Evolutionary conservation across 2,329 filamentous ascomycete species (phyloP).

Genomic region (Aspergillus clavatus): DNA sequence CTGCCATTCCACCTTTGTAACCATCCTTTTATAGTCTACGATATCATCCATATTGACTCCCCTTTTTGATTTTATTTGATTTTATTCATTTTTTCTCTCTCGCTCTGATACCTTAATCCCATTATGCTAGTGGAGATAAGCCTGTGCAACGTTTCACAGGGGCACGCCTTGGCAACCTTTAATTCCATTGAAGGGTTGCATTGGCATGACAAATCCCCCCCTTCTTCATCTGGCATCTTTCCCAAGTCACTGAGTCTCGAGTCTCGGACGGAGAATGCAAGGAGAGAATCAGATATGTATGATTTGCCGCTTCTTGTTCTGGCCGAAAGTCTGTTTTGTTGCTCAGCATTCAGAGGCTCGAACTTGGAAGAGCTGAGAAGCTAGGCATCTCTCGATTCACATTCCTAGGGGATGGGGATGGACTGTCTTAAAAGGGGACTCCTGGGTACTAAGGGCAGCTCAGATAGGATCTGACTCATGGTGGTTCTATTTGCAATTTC

Average conservation of each 20-base stretch:
- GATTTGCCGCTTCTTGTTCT: too few relatives aligned
- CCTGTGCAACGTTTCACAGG: conserved; percentile 36
- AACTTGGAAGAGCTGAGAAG: too few relatives aligned
- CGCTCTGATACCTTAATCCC: conserved; percentile 20
- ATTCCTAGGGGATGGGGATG: too few relatives aligned
- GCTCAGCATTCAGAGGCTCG: too few relatives aligned
- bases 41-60: too few relatives aligned
- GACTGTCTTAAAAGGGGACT: too few relatives aligned
- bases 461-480: not conserved
- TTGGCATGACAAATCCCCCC: conserved; percentile 20
- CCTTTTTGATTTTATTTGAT: too few relatives aligned
- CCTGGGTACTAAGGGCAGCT: too few relatives aligned
- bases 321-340: too few relatives aligned
- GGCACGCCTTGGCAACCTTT: conserved; percentile 27
- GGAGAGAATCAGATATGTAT: conserved; percentile 2
- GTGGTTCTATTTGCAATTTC: not conserved
- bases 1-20: too few relatives aligned
- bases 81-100: conserved; percentile 3
- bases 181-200: conserved; percentile 27
- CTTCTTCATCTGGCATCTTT: conserved; percentile 9
- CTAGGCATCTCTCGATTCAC: too few relatives aligned
- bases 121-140: conserved; percentile 37
- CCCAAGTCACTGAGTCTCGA: not conserved
- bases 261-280: conserved; percentile 11
- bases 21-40: too few relatives aligned